Conservation (phyloP, 106 monocot genomes). For the Narthecium ossifragum region DNA sequence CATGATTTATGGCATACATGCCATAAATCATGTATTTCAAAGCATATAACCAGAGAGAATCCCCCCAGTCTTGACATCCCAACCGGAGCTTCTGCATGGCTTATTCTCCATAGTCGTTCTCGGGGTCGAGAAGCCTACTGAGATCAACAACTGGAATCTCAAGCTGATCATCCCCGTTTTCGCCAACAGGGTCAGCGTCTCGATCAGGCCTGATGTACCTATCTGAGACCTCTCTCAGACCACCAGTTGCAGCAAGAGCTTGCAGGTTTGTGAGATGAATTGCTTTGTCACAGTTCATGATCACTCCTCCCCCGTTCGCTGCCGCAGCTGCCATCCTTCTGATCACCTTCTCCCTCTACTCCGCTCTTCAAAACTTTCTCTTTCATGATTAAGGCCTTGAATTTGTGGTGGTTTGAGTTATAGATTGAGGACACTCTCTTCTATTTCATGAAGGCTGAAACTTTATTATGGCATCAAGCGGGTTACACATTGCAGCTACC, state of each 20-base stretch:
- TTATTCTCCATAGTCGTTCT: not conserved
- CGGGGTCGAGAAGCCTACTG: not conserved
- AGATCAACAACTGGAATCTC: conserved; percentile 1
- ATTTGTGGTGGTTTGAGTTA: no score
- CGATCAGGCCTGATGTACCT: conserved; percentile 1
- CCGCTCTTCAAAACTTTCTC: no score
- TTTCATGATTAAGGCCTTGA: no score
- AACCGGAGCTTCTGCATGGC: not conserved
- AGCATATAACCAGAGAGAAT: not conserved
- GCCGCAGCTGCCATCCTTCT: not conserved
- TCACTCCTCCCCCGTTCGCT: not conserved
- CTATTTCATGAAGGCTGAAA: no score
- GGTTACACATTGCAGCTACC: no score
- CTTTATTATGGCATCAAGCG: no score
- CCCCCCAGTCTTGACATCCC: not conserved
- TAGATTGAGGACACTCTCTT: no score
- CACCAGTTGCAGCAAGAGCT: conserved; percentile 9
- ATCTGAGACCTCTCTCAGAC: conserved; percentile 2
- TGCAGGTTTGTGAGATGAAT: conserved; percentile 14
- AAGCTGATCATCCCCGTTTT: not conserved
- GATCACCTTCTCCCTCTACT: no score
- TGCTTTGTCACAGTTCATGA: not conserved
- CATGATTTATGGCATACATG: not conserved
- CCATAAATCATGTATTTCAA: not conserved
- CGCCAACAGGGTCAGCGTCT: not conserved